Conservation (phyloP, 768 basidiomycete genomes). For the Pisolithus orientalis region DNA sequence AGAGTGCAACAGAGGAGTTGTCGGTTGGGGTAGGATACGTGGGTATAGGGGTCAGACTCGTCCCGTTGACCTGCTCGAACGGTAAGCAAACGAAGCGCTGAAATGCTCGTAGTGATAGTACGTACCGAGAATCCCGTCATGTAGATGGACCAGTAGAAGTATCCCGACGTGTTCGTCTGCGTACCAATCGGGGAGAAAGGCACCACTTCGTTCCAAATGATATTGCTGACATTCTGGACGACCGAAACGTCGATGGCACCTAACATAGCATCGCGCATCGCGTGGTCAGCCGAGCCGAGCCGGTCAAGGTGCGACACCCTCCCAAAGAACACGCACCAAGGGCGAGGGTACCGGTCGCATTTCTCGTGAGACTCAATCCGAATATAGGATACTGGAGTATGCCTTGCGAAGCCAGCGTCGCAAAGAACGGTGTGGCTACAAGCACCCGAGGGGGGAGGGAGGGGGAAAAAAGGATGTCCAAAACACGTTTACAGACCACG, state of each 20-base stretch:
- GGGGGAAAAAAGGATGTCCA: not conserved
- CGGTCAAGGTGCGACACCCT: not conserved
- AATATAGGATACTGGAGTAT: conserved; percentile 70
- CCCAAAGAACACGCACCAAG: conserved; percentile 38
- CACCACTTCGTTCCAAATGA: conserved; percentile 70
- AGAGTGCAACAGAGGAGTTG: conserved; percentile 57
- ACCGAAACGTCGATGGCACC: conserved; percentile 74
- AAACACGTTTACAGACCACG: not conserved
- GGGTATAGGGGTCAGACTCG: conserved; percentile 44
- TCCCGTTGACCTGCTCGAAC: conserved; percentile 51
- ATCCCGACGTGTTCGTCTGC: conserved; percentile 57
- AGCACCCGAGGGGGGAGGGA: not conserved
- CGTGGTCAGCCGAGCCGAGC: not conserved
- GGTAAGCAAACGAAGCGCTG: not conserved
- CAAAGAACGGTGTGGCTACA: conserved; percentile 64
- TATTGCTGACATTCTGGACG: conserved; percentile 50
- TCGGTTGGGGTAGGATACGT: conserved; percentile 55
- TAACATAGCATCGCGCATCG: conserved; percentile 22
- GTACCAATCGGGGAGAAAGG: conserved; percentile 62
- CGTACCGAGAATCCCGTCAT: conserved; percentile 49
- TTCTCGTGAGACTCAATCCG: conserved; percentile 58
- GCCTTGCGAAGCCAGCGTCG: conserved; percentile 55
- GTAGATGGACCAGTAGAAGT: conserved; percentile 71
- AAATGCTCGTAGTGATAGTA: not conserved
- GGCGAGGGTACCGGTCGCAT: conserved; percentile 55